Base-by-base conservation (phyloP, 768 basidiomycete genomes). In the Xerocomellus amylosporus region DNA sequence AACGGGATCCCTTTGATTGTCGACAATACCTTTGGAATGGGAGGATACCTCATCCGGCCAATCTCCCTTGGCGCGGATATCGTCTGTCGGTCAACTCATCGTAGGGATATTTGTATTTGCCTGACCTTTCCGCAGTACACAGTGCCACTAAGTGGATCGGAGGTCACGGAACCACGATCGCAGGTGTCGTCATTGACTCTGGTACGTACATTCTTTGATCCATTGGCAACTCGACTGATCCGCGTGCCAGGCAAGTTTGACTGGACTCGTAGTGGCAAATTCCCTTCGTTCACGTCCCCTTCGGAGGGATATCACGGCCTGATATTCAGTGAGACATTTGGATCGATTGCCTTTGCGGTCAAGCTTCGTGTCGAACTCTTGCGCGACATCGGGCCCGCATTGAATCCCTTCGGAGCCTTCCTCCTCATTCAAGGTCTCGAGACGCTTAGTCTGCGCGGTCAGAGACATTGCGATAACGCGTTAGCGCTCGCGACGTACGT, bases 81-180 rank as follows among this genome's bases (percentile, higher is more conserved):
- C 40, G 73, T 85, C 52, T 47, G 77, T 75, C 14, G 43, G 73
- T 63, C 40, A 17, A 34, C n/a, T 28, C 22, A 4, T 33, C 15
- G 12, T 13, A 8, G 7, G 34, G 1, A 20, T 15, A n/a, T 37
- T 9, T 34, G 10, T 5, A 15, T 43, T 22, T 38, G 5, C 19
- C 20, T 48, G 45, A 54, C 47, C 34, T 46, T 8, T 40, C 24
- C 2, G 14, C 20, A 78, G 80, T 81, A 0, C 78, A 83, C 60
- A 80, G 79, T 30, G 81, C 81, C 3, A 86, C 84, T 0, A 86
- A 87, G 62, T 87, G 85, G 86, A 82, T 87, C 7, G 76, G 83
- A 1, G 83, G 83, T 0, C 83, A 84, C 46, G 85, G 86, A n/a
- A 85, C 83, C 9, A 84, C 82, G 8, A 80, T 87, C 48, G 85